Evolutionary conservation across 495 filamentous ascomycete genomes (phyloP).

Genomic region (Penicillium simplicissimum): DNA sequence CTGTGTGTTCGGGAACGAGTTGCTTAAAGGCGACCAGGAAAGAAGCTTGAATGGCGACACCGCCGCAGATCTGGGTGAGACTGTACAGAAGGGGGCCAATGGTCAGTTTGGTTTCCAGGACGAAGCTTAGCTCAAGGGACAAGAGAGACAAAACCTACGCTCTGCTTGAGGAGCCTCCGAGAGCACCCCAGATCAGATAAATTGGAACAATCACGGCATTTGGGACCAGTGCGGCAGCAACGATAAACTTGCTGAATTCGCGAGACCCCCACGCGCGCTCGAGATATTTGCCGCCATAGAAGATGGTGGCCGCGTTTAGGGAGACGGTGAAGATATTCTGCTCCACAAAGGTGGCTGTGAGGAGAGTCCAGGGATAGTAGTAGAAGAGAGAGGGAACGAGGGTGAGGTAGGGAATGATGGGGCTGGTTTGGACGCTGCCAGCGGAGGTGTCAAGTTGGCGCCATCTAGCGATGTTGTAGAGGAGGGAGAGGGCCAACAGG

Average conservation of each 20-base stretch:
- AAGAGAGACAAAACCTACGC: constrained; percentile 55
- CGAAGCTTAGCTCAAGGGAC: neutral
- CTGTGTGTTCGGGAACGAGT: constrained; percentile 96
- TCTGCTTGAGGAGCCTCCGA: constrained; percentile 65
- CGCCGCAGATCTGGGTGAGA: constrained; percentile 79
- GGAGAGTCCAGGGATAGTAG: constrained; percentile 89
- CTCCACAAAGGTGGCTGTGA: constrained; percentile 86
- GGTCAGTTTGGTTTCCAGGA: constrained; percentile 20
- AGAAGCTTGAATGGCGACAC: constrained; percentile 83
- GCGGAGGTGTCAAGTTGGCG: constrained; percentile 64
- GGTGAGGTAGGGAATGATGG: constrained; percentile 80
- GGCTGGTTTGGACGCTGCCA: constrained; percentile 41
- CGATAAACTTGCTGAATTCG: constrained; percentile 89
- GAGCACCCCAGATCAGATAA: constrained; percentile 68
- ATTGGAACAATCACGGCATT: constrained; percentile 73
- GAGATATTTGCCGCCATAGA: constrained; percentile 92
- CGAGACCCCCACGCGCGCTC: constrained; percentile 94
- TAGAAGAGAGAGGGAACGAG: constrained; percentile 80
- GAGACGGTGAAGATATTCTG: constrained; percentile 87
- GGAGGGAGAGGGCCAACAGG: constrained; percentile 72
- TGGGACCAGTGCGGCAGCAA: constrained; percentile 74
- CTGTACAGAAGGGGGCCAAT: constrained; percentile 42
- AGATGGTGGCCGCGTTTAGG: constrained; percentile 77
- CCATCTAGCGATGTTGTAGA: constrained; percentile 67
- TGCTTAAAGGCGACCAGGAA: constrained; percentile 99